Evolutionary conservation across 1,139 yeast genomes (phyloP).

Genomic region (Arxiozyma heterogenica): DNA sequence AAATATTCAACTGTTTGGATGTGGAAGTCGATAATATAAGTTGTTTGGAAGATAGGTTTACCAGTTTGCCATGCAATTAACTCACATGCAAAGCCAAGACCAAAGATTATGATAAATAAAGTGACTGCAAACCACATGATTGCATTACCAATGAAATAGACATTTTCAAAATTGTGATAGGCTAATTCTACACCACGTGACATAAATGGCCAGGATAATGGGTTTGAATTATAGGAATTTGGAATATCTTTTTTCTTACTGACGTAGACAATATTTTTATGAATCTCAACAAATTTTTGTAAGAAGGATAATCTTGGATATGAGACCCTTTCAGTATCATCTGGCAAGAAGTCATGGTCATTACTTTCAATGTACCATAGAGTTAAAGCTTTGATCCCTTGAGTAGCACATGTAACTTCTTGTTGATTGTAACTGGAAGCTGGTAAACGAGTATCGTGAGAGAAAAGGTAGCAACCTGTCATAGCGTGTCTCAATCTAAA

Average conservation of each 20-base stretch:
- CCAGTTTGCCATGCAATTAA: constrained; percentile 73
- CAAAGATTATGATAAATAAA: constrained; percentile 47
- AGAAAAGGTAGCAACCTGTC: constrained; percentile 83
- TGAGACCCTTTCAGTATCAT: constrained; percentile 45
- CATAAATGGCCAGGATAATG: constrained; percentile 81
- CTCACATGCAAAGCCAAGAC: constrained; percentile 44
- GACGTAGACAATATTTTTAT: constrained; percentile 83
- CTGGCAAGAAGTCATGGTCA: constrained; percentile 39
- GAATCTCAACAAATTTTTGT: constrained; percentile 67
- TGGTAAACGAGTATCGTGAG: constrained; percentile 79
- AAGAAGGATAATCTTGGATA: constrained; percentile 58
- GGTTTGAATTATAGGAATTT: constrained; percentile 85
- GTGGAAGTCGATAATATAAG: constrained; percentile 61
- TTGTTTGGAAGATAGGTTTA: constrained; percentile 38
- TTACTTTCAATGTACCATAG: constrained; percentile 88
- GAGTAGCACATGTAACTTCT: constrained; percentile 87
- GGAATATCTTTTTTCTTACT: constrained; percentile 76
- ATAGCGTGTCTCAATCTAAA: constrained; percentile 84
- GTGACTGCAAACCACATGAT: constrained; percentile 81
- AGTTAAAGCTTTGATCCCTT: constrained; percentile 65
- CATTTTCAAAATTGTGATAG: constrained; percentile 66
- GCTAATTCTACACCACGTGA: constrained; percentile 92
- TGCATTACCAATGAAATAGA: constrained; percentile 86
- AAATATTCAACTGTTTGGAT: constrained; percentile 57
- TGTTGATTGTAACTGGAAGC: constrained; percentile 95